A percentile compares a stretch with the other conserved stretches of the same genome.
phyloP scores from a whole-genome alignment of 1,139 yeast genomes.

The Hansenula anomala region DNA sequence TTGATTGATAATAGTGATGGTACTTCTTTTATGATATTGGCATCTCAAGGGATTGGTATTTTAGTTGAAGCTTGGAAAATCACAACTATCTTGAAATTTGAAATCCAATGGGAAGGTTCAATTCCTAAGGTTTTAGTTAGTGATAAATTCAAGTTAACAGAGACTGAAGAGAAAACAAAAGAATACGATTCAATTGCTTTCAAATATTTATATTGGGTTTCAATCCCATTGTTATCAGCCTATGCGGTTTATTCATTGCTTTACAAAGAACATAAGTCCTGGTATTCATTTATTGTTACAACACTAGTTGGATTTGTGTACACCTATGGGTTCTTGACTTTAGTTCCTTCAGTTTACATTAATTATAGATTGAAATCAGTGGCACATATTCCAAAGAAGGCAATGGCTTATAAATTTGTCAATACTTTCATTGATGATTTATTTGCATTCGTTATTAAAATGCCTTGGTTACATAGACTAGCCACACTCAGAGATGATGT shows the following conservation, averaged over 20 bases:
- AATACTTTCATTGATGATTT: slow-evolving; percentile 37
- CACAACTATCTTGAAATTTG: slow-evolving; percentile 31
- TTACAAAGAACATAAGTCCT: slow-evolving; percentile 35
- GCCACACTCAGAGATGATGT: slow-evolving; percentile 37
- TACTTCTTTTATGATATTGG: slow-evolving; percentile 32
- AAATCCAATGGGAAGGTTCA: slow-evolving; percentile 15
- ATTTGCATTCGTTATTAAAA: slow-evolving; percentile 36
- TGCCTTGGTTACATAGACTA: slow-evolving; percentile 34
- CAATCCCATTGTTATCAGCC: slow-evolving; percentile 31
- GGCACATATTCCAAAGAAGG: slow-evolving; percentile 36
- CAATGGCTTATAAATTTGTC: slow-evolving; percentile 35
- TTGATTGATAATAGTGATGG: slow-evolving; percentile 34
- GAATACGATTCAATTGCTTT: slow-evolving; percentile 37
- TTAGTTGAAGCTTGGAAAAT: slow-evolving; percentile 38
- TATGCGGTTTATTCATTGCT: slow-evolving; percentile 32
- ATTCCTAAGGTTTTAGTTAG: slow-evolving; percentile 21
- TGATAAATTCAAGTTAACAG: slow-evolving; percentile 31
- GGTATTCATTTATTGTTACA: slow-evolving; percentile 35
- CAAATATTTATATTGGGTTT: slow-evolving; percentile 31
- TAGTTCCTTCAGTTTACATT: slow-evolving; percentile 35
- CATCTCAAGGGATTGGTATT: slow-evolving; percentile 34
- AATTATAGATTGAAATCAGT: slow-evolving; percentile 36
- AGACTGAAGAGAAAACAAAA: slow-evolving; percentile 33
- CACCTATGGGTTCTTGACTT: slow-evolving; percentile 35
- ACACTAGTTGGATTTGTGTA: slow-evolving; percentile 37